phyloP scores from a whole-genome alignment of 441 rosid species.

The Populus trichocarpa region DNA sequence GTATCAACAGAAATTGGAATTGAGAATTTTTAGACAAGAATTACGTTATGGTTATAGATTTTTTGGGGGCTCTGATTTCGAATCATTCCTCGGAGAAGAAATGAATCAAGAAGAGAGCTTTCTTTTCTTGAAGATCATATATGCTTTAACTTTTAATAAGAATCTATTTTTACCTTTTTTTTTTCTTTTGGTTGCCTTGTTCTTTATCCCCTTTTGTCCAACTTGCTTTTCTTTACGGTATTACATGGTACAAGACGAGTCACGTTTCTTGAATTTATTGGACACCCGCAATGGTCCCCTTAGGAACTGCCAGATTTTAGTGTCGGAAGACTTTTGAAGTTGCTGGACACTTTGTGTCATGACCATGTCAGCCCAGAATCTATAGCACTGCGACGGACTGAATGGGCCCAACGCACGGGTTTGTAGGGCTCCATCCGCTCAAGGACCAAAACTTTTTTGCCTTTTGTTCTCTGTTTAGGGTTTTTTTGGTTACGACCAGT shows the following conservation, averaged over 20 bases:
- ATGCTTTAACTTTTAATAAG: neutral
- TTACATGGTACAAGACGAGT: neutral
- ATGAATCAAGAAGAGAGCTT: neutral
- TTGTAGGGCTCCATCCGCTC: no score
- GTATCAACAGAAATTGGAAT: neutral
- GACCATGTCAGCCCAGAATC: neutral
- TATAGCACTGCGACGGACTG: neutral
- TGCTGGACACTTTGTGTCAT: neutral
- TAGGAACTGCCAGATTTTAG: neutral
- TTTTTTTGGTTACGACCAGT: no score
- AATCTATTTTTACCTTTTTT: neutral
- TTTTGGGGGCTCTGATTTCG: neutral
- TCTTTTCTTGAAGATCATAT: neutral
- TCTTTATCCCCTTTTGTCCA: neutral
- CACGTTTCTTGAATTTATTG: neutral
- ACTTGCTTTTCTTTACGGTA: neutral
- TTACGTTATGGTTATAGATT: neutral
- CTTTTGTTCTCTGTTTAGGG: no score
- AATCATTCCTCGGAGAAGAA: neutral
- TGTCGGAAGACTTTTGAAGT: neutral
- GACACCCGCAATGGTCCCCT: neutral
- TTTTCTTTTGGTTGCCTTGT: neutral
- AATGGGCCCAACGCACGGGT: neutral
- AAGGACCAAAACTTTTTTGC: no score
- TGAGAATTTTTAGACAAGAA: neutral